Conservation (phyloP, 2,329 filamentous ascomycete genomes). For the Fusarium floridanum region DNA sequence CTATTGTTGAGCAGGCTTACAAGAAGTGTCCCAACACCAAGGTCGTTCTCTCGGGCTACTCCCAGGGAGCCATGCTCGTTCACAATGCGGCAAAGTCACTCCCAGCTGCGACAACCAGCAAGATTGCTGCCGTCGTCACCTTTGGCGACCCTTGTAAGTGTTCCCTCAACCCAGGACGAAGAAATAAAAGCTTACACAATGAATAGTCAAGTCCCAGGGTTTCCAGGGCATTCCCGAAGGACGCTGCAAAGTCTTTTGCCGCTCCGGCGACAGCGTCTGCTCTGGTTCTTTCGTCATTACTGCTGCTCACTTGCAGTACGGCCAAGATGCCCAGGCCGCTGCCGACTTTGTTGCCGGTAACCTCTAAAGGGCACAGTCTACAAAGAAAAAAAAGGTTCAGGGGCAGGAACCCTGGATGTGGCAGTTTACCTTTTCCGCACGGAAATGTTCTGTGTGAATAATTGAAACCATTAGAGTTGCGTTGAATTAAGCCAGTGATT, state of each 20-base stretch:
- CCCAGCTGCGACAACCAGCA: slow-evolving; percentile 50
- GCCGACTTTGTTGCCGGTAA: slow-evolving; percentile 46
- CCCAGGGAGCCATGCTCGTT: slow-evolving; percentile 55
- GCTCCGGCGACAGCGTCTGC: slow-evolving; percentile 51
- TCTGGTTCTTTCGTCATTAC: slow-evolving; percentile 45
- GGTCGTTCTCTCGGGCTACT: slow-evolving; percentile 62
- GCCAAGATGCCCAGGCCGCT: slow-evolving; percentile 46
- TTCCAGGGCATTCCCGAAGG: slow-evolving; percentile 37
- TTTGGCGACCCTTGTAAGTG: slow-evolving; percentile 48
- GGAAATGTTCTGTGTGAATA: not conserved
- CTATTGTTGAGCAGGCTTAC: slow-evolving; percentile 50
- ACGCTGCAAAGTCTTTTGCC: slow-evolving; percentile 49
- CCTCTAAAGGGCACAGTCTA: slow-evolving; percentile 18
- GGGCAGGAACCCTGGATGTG: slow-evolving; percentile 5
- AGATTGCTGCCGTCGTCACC: slow-evolving; percentile 48
- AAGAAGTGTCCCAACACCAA: slow-evolving; percentile 59
- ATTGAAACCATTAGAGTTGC: not conserved
- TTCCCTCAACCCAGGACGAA: slow-evolving; percentile 11
- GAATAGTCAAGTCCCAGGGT: slow-evolving; percentile 37
- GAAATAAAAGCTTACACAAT: slow-evolving; percentile 6
- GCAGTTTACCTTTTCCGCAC: not conserved
- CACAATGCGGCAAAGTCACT: slow-evolving; percentile 58
- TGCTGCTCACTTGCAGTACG: slow-evolving; percentile 45
- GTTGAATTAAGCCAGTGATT: not conserved
- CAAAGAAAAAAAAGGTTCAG: not conserved